phyloP scores from a whole-genome alignment of 495 filamentous ascomycete species.

The Eremomyces bilateralis region DNA sequence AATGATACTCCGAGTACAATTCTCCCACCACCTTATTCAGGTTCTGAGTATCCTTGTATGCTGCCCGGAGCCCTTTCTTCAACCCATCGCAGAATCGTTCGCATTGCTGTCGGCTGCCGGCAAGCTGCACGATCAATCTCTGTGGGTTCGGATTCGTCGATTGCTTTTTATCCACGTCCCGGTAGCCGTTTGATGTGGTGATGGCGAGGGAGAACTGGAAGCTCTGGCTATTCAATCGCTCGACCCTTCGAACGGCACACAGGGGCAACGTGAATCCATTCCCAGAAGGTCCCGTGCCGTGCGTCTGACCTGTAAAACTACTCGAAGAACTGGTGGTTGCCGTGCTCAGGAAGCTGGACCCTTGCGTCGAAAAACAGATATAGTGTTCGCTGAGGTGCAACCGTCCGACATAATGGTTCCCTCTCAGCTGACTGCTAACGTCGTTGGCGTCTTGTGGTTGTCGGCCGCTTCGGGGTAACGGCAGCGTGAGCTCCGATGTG shows the following conservation, averaged over 20 bases:
- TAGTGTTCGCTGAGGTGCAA: slow-evolving; percentile 85
- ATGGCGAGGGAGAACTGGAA: slow-evolving; percentile 71
- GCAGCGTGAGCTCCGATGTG: slow-evolving; percentile 77
- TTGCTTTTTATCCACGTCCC: slow-evolving; percentile 25
- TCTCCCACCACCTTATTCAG: slow-evolving; percentile 54
- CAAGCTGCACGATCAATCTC: slow-evolving; percentile 73
- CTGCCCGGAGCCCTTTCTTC: slow-evolving; percentile 68
- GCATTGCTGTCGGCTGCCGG: slow-evolving; percentile 67
- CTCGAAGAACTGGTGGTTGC: slow-evolving; percentile 55
- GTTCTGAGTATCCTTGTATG: slow-evolving; percentile 66
- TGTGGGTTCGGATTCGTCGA: slow-evolving; percentile 30
- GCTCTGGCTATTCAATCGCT: slow-evolving; percentile 73
- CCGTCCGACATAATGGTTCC: slow-evolving; percentile 78
- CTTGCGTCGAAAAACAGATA: slow-evolving; percentile 87
- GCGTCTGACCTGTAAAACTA: slow-evolving; percentile 67
- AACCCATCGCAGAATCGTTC: slow-evolving; percentile 91
- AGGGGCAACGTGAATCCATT: slow-evolving; percentile 95
- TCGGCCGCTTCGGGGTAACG: slow-evolving; percentile 25
- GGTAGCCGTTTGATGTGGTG: slow-evolving; percentile 82
- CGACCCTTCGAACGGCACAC: slow-evolving; percentile 74
- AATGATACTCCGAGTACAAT: slow-evolving; percentile 85
- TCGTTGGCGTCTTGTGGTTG: slow-evolving; percentile 20
- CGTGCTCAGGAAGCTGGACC: slow-evolving; percentile 62
- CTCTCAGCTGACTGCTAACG: slow-evolving; percentile 34
- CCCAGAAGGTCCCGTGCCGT: slow-evolving; percentile 77